Conservation (phyloP, 345 rosid species). For the Salix suchowensis region DNA sequence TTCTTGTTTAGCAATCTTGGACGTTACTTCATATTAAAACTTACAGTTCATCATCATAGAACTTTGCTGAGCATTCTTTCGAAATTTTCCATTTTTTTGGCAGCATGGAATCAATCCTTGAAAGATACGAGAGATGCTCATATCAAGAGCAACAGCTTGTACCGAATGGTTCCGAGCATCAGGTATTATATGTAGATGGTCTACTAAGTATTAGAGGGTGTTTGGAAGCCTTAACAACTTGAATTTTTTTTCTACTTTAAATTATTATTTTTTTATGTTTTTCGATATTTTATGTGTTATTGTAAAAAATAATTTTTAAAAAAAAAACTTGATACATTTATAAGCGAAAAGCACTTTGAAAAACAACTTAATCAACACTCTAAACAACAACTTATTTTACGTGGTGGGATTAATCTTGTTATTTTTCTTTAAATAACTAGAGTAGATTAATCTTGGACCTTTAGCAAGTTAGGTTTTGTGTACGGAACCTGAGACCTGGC, state of each 20-base stretch:
- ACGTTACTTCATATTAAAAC: neutral
- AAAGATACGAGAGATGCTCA: slow-evolving; percentile 56
- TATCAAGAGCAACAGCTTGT: slow-evolving; percentile 36
- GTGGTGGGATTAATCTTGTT: neutral
- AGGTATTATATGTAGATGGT: slow-evolving; percentile 28
- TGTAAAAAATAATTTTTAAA: too few species aligned
- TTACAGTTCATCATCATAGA: neutral
- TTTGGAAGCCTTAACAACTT: too few species aligned
- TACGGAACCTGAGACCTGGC: neutral
- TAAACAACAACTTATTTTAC: neutral
- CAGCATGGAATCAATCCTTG: slow-evolving; percentile 75
- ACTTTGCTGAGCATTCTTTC: neutral
- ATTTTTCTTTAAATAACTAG: too few species aligned
- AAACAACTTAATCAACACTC: too few species aligned
- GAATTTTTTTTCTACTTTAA: too few species aligned
- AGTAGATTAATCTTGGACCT: neutral
- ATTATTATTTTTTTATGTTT: too few species aligned
- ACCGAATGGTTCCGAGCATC: slow-evolving; percentile 23
- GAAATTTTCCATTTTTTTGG: neutral
- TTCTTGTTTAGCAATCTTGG: neutral
- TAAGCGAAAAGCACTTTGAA: too few species aligned
- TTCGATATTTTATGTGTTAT: accelerated
- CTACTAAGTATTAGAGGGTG: neutral
- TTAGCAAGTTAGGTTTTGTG: neutral
- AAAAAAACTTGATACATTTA: too few species aligned